Percentiles rank a stretch among this genome's conserved stretches.
Conservation (phyloP, 2,329 filamentous ascomycete species). For the Colletotrichum graminicola region DNA sequence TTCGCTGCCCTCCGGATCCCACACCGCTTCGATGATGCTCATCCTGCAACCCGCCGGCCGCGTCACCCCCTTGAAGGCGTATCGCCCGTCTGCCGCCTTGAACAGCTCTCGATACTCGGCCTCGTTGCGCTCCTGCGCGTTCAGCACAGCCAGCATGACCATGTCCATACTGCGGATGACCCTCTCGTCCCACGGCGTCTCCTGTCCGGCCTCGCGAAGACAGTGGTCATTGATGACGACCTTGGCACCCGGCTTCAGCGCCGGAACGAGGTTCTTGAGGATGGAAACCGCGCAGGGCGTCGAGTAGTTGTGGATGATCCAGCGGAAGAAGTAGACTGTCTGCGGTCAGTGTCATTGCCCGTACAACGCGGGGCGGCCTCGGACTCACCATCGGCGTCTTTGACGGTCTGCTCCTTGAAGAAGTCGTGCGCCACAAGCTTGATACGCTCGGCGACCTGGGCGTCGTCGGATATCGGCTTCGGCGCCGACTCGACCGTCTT, state of each 20-base stretch:
- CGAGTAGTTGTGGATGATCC: constrained; percentile 61
- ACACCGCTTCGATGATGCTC: constrained; percentile 63
- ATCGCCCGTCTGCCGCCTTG: constrained; percentile 55
- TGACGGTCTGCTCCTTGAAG: constrained; percentile 41
- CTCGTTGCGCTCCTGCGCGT: constrained; percentile 63
- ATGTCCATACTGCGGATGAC: constrained; percentile 64
- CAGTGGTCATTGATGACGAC: constrained; percentile 49
- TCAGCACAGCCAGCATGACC: constrained; percentile 64
- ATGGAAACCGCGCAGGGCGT: constrained; percentile 52
- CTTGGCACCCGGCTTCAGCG: constrained; percentile 53
- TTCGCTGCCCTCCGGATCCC: constrained; percentile 50
- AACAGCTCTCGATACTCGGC: constrained; percentile 62
- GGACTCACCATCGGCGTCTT: constrained; percentile 48
- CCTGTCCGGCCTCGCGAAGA: constrained; percentile 53
- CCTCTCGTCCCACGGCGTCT: constrained; percentile 60
- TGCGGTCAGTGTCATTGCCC: neutral
- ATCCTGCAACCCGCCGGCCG: constrained; percentile 58
- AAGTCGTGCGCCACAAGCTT: constrained; percentile 43
- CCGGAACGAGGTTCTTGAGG: constrained; percentile 51
- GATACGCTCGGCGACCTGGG: constrained; percentile 37
- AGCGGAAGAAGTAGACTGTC: constrained; percentile 58
- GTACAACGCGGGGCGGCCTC: too few species aligned
- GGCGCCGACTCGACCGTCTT: constrained; percentile 41
- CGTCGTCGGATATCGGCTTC: constrained; percentile 37
- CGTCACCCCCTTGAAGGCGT: constrained; percentile 59